These are phyloP conservation scores for Penicillium chermesinum DNA, from an alignment of 495 filamentous ascomycete genomes.

Conservation along the genomic window DNA sequence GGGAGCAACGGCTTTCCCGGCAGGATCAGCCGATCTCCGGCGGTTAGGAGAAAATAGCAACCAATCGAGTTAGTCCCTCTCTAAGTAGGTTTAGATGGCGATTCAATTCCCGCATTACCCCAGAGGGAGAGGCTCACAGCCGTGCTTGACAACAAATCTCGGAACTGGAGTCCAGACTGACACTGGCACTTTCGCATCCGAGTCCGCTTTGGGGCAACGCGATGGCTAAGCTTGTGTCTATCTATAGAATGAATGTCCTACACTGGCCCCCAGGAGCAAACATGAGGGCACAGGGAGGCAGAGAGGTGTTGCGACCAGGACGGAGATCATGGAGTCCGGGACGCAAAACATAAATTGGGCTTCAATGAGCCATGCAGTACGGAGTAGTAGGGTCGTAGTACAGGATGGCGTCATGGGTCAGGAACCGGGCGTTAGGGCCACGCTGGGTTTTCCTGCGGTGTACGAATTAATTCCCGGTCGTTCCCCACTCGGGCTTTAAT, in stretches of 20 bases:
- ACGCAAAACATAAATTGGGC: conserved; percentile 18
- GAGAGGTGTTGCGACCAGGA: too few relatives aligned
- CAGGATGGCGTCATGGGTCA: conserved; percentile 9
- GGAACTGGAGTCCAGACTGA: background rate
- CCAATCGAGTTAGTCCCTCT: background rate
- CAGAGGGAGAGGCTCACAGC: background rate
- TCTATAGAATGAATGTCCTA: background rate
- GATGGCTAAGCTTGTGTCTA: too few relatives aligned
- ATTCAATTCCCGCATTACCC: background rate
- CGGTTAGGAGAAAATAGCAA: background rate
- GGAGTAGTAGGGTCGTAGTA: conserved; percentile 24
- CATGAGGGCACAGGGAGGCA: too few relatives aligned
- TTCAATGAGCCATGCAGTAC: conserved; percentile 11
- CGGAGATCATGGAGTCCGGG: too few relatives aligned
- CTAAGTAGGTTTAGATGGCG: background rate
- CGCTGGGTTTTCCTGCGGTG: background rate
- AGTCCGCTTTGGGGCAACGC: too few relatives aligned
- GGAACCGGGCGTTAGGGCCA: conserved; percentile 6
- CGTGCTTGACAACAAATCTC: background rate
- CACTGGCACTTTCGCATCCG: background rate
- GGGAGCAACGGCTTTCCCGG: conserved; percentile 6
- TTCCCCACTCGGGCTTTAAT: background rate
- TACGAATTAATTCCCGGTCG: background rate
- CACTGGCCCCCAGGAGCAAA: too few relatives aligned
- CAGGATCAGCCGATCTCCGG: conserved; percentile 8